These are phyloP conservation scores for Discostella stelligeroides DNA, from an alignment of 108 stramenopile genomes.

Conservation along the genomic window DNA sequence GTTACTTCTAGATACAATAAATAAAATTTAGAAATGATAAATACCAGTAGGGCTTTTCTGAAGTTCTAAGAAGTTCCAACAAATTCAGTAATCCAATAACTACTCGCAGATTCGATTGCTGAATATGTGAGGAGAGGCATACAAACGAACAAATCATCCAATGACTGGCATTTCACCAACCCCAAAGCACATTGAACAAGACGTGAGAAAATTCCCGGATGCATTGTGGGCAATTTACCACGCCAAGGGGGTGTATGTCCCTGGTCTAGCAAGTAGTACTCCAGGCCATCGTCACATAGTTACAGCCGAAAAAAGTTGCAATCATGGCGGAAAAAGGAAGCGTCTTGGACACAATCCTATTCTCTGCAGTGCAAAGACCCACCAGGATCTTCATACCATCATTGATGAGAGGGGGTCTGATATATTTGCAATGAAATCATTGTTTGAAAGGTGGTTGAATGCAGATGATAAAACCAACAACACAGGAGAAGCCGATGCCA, in stretches of 20 bases:
- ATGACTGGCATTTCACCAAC: slow-evolving; percentile 7
- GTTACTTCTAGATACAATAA: too few species aligned
- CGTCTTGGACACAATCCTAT: neutral
- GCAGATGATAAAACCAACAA: too few species aligned
- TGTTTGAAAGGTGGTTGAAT: too few species aligned
- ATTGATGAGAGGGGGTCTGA: too few species aligned
- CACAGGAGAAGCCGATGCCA: too few species aligned
- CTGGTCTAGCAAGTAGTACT: slow-evolving; percentile 1
- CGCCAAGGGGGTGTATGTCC: slow-evolving; percentile 13
- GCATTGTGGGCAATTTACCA: neutral
- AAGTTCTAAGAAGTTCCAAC: too few species aligned
- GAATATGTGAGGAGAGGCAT: too few species aligned
- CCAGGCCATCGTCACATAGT: neutral
- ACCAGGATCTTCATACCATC: slow-evolving; percentile 1
- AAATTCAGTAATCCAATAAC: too few species aligned
- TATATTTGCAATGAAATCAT: too few species aligned
- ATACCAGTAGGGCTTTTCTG: too few species aligned
- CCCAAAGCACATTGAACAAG: slow-evolving; percentile 18
- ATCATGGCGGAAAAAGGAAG: neutral
- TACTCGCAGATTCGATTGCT: too few species aligned
- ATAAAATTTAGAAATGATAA: too few species aligned
- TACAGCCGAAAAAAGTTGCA: neutral
- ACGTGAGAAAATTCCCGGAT: slow-evolving; percentile 4
- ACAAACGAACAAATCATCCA: slow-evolving; percentile 7
- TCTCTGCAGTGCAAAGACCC: neutral